phyloP scores from a whole-genome alignment of 2,329 filamentous ascomycete genomes.

The Tolypocladium tropicale region DNA sequence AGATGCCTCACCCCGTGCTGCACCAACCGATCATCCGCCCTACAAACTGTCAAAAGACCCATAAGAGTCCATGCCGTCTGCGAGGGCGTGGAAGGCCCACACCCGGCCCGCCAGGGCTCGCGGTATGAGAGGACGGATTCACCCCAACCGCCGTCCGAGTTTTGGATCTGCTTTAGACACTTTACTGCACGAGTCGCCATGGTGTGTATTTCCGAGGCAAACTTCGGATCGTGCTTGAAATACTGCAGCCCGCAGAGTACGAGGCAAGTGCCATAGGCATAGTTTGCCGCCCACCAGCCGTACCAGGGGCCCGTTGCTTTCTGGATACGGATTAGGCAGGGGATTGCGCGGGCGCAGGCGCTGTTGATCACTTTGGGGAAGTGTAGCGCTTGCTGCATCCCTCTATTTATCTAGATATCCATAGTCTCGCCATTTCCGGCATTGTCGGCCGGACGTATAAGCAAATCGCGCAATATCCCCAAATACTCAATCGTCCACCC shows the following conservation, averaged over 20 bases:
- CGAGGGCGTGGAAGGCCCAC: background rate
- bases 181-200: background rate
- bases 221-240: too few species aligned
- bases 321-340: background rate
- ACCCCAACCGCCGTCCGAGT: background rate
- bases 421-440: background rate
- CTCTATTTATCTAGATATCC: background rate
- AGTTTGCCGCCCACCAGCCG: background rate
- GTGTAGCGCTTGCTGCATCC: background rate
- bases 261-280: background rate
- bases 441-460: background rate
- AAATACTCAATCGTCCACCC: background rate
- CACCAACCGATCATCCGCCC: background rate
- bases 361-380: too few species aligned
- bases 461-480: too few species aligned
- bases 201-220: background rate
- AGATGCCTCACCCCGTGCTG: background rate
- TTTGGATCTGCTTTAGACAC: background rate
- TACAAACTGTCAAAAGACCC: background rate
- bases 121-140: background rate
- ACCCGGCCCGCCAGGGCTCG: background rate
- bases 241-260: background rate
- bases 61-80: background rate
- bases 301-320: background rate
- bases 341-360: too few species aligned